A percentile compares a stretch with the other conserved stretches of the same genome.
phyloP scores from a whole-genome alignment of 768 basidiomycete species.

The Termitomyces sp. region DNA sequence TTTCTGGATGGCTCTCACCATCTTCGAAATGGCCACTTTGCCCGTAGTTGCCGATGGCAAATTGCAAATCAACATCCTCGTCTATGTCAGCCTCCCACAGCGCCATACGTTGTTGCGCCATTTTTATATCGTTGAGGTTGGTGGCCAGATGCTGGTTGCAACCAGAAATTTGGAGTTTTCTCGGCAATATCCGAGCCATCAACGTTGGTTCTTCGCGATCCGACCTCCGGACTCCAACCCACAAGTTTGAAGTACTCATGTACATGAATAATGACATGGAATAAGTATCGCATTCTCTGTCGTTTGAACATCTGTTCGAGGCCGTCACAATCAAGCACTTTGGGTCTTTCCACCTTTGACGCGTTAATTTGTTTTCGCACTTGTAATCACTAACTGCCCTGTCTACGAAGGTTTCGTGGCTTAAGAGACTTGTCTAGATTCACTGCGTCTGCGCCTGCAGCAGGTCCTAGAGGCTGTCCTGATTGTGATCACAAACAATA shows the following conservation, averaged over 20 bases:
- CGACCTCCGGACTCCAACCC: too few relatives aligned
- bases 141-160: slow-evolving; percentile 2
- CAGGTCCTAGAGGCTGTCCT: neutral
- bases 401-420: neutral
- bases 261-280: too few relatives aligned
- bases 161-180: slow-evolving; percentile 26
- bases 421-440: neutral
- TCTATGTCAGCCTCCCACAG: slow-evolving; percentile 82
- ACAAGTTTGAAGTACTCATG: too few relatives aligned
- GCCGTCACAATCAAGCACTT: neutral
- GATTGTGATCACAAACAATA: neutral
- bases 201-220: too few relatives aligned
- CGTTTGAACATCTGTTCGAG: neutral
- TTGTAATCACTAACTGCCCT: neutral
- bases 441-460: neutral
- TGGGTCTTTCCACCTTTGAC: neutral
- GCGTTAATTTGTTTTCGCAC: neutral
- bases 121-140: slow-evolving; percentile 21
- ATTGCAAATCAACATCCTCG: slow-evolving; percentile 70
- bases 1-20: slow-evolving; percentile 30
- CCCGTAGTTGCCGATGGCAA: slow-evolving; percentile 66
- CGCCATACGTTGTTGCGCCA: slow-evolving; percentile 63
- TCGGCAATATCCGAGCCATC: slow-evolving; percentile 26
- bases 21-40: slow-evolving; percentile 66
- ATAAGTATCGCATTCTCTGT: neutral